Evolutionary conservation across 2,329 filamentous ascomycete species (phyloP).

Genomic region (Apiospora sp.): DNA sequence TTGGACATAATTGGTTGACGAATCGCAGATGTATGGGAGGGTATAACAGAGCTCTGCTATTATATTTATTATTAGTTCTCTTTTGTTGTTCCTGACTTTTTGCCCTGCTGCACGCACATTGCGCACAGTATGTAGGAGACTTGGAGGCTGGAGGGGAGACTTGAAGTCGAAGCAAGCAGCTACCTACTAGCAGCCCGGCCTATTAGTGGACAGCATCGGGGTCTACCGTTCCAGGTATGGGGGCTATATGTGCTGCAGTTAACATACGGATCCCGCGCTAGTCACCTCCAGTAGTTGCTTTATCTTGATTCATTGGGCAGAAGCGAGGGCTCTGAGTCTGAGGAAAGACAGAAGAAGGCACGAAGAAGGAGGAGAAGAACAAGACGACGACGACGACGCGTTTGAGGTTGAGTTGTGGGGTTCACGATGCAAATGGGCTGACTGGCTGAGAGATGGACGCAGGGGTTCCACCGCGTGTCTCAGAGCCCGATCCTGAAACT

Average conservation of each 20-base stretch:
- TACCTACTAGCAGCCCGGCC: not conserved
- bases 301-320: not conserved
- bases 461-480: slow-evolving; percentile 22
- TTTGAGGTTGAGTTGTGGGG: slow-evolving; percentile 25
- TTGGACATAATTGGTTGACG: not conserved
- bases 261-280: not conserved
- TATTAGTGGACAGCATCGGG: slow-evolving; percentile 12
- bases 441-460: slow-evolving; percentile 10
- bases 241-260: slow-evolving; percentile 10
- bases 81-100: too few relatives aligned
- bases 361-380: not conserved
- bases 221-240: slow-evolving; percentile 7
- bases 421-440: slow-evolving; percentile 18
- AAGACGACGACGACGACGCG: slow-evolving; percentile 11
- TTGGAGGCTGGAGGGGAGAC: too few relatives aligned
- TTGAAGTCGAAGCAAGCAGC: not conserved
- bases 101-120: not conserved
- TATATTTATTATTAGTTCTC: not conserved
- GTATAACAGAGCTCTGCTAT: not conserved
- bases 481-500: slow-evolving; percentile 22
- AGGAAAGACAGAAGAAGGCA: not conserved
- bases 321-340: not conserved
- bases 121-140: not conserved
- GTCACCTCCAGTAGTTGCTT: not conserved
- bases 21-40: not conserved